These are phyloP conservation scores for Globisporangium yorkense DNA, from an alignment of 352 stramenopile species.

Conservation along the genomic window DNA sequence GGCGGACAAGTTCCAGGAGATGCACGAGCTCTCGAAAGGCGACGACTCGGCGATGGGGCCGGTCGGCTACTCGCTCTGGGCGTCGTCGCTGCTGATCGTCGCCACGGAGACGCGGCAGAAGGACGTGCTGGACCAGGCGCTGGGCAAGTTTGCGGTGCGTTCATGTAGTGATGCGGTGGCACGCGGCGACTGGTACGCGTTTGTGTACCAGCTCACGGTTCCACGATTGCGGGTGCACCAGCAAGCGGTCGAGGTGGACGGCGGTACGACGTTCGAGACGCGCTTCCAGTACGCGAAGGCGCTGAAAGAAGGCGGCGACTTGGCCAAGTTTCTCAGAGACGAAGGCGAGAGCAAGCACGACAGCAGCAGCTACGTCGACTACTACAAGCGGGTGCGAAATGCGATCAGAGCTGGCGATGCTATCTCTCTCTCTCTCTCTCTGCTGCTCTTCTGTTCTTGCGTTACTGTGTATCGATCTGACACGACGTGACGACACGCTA, in stretches of 20 bases:
- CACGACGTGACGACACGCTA: too few relatives aligned
- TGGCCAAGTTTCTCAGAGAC: constrained; percentile 53
- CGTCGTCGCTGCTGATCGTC: constrained; percentile 67
- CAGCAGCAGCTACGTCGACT: constrained; percentile 8
- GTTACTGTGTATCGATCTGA: too few relatives aligned
- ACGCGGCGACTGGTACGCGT: not conserved
- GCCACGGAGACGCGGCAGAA: constrained; percentile 62
- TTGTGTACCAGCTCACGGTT: not conserved
- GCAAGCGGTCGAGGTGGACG: constrained; percentile 74
- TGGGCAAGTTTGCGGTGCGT: constrained; percentile 51
- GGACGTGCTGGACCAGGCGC: constrained; percentile 47
- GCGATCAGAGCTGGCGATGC: too few relatives aligned
- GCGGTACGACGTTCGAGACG: constrained; percentile 77
- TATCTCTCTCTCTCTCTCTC: not conserved
- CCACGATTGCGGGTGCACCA: constrained; percentile 5
- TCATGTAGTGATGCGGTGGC: not conserved
- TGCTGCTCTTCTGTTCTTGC: not conserved
- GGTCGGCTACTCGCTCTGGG: constrained; percentile 76
- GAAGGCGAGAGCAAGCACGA: not conserved
- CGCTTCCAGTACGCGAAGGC: constrained; percentile 74
- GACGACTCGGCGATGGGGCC: constrained; percentile 62
- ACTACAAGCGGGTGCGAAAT: constrained; percentile 13
- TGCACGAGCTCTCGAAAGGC: constrained; percentile 38
- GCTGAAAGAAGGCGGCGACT: constrained; percentile 61
- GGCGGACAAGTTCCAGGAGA: constrained; percentile 80